Evolutionary conservation across 106 monocot genomes (phyloP), one percentile per base, ranked within the genome.

Genomic region (Dactylorhiza incarnata): DNA sequence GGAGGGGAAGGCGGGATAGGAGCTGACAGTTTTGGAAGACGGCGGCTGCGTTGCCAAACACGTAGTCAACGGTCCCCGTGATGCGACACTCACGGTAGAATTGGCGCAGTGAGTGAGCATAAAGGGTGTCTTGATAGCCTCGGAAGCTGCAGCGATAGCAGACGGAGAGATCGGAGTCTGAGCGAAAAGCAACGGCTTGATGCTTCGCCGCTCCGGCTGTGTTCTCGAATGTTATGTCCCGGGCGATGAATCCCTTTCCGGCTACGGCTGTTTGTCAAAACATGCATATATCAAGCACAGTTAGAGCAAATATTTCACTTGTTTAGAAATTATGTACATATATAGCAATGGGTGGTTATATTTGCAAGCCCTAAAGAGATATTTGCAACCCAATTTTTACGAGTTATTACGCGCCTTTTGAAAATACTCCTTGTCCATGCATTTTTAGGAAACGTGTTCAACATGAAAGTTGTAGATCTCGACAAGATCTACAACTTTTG

Each of bases 111-210:
- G 90, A 81, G 83, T 94, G 90, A 24, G 91, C 85, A 74, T 94
- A 94, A 56, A 94, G 94, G 2, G 94, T 89, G 86, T 94, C 93
- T 54, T 94, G 93, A 75, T 90, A 90, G 49, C 86, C 93, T 6
- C 45, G 51, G 47, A 90, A 68, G 52, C 78, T 77, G 69, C 86
- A 86, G 12, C 88, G 82, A 81, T 84, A 90, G 85, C 67, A 88
- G 46, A 83, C 87, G 19, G 93, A 88, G 73, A 88, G 88, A 82
- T 94, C 93, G 46, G 93, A 90, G 88, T 88, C 84, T 0, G 86
- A 80, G 2, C 94, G 83, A 17, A 94, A 86, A 13, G 94, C 94
- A 54, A 94, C 94, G 9, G 94, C 94, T 74, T 94, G 94, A 81
- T 94, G 94, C 59, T 94, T 94, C 53, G 59, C 26, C 17, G 91